Base-by-base conservation (phyloP, 768 basidiomycete species). In the Mycena latifolia region DNA sequence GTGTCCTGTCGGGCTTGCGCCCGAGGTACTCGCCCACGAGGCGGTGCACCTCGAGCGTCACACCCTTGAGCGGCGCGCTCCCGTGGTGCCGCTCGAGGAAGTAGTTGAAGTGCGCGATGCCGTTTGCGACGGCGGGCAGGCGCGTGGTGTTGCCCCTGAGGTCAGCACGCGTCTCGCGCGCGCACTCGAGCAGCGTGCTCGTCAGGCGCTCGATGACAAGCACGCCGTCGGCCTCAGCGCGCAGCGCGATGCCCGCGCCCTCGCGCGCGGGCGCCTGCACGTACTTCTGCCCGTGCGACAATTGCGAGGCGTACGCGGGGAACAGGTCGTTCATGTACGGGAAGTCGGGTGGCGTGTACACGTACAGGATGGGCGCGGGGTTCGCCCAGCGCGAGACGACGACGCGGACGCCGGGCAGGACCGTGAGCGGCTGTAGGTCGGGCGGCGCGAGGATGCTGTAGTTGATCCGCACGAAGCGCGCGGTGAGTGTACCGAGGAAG, bases 81-180 rank as follows among this genome's bases (percentile, higher is more conserved):
- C 29, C 47, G 48, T 61, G 35, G 35, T 39, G 53, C 29, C 33
- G 61, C 25, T 62, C 52, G 29, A 62, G 53, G 35, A 62, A 62
- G 45, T 54, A 62, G 29, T 55, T 62, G 41, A 54, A 62, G 43
- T 62, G 61, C 18, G 61, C 61, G 29, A 64, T 51, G 27, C 48
- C 63, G 39, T 52, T 50, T 29, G 35, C 0, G 48, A 45, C 48
- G 28, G 3, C 22, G 37, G 48, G 55, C n/a, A 64, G 63, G 28
- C 46, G 55, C 29, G 48, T 28, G 48, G 45, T 15, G 27, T 45
- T 27, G 29, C 41, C 53, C 2, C 10, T 4, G 54, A 52, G 63
- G 20, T 39, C 3, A 31, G 52, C 45, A 35, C 55, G 63, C 55
- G 28, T 15, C 48, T 51, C 28, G 43, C 10, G 10, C 55, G 48